Percentiles rank a stretch among this genome's conserved stretches.
phyloP scores from a whole-genome alignment of 2,329 filamentous ascomycete genomes.

The Cercospora sp. region DNA sequence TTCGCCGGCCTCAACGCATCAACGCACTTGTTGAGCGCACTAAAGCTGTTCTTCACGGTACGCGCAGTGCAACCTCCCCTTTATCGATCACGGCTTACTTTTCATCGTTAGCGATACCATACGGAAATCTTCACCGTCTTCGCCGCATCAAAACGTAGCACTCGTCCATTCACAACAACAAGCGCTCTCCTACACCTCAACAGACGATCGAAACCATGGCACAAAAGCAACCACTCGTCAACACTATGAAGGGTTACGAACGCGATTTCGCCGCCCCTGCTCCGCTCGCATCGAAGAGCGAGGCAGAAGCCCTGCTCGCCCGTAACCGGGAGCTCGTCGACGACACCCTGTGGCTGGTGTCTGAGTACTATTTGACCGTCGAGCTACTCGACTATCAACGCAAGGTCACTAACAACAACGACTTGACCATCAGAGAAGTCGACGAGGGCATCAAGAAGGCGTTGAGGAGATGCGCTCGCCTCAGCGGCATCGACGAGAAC shows the following conservation, averaged over 20 bases:
- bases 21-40: background rate
- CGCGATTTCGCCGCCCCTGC: background rate
- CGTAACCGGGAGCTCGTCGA: conserved; percentile 1
- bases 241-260: background rate
- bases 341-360: conserved; percentile 3
- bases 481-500: background rate
- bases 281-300: background rate
- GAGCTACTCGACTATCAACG: background rate
- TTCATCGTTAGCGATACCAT: background rate
- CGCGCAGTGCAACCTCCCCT: background rate
- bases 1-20: background rate
- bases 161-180: background rate
- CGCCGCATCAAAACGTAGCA: background rate
- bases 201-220: background rate
- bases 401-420: background rate
- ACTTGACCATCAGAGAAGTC: background rate
- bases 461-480: background rate
- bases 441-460: background rate
- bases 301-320: background rate
- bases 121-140: background rate
- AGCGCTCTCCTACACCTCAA: background rate
- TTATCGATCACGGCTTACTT: background rate
- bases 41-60: background rate
- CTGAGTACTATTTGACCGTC: background rate
- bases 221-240: background rate